Percentiles rank a stretch among this genome's conserved stretches.
phyloP scores from a whole-genome alignment of 1,284 basidiomycete genomes.

The Malassezia psittaci region DNA sequence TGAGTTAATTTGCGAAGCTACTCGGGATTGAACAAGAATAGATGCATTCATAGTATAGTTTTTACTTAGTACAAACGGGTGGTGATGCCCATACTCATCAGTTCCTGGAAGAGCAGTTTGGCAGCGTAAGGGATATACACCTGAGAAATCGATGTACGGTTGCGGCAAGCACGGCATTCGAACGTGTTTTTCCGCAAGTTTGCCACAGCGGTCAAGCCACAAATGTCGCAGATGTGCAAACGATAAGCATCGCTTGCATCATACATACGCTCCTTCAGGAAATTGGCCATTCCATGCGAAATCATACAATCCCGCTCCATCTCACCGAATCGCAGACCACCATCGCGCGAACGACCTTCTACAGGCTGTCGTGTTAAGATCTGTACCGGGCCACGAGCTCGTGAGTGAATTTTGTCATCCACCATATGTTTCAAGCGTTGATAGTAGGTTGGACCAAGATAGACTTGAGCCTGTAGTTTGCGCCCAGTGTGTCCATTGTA shows the following conservation, averaged over 20 bases:
- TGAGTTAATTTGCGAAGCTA: no score
- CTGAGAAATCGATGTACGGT: constrained; percentile 46
- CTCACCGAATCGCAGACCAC: constrained; percentile 98
- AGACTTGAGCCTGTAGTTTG: constrained; percentile 94
- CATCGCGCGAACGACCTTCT: constrained; percentile 96
- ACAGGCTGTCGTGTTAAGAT: constrained; percentile 96
- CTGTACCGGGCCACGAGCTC: constrained; percentile 91
- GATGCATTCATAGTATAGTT: neutral
- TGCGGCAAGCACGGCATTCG: constrained; percentile 44
- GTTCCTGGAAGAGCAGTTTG: constrained; percentile 77
- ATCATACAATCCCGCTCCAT: constrained; percentile 99
- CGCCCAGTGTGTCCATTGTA: constrained; percentile 96
- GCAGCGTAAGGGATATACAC: constrained; percentile 50
- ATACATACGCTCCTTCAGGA: constrained; percentile 56
- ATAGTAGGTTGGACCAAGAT: constrained; percentile 97
- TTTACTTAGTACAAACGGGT: constrained; percentile 32
- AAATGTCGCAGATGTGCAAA: constrained; percentile 44
- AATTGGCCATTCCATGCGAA: constrained; percentile 93
- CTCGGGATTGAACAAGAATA: no score
- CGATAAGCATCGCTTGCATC: constrained; percentile 44
- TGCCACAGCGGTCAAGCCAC: constrained; percentile 41
- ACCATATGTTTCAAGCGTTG: constrained; percentile 99
- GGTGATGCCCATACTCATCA: constrained; percentile 49
- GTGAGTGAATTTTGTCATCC: constrained; percentile 97
- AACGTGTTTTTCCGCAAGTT: constrained; percentile 45